phyloP scores from a whole-genome alignment of 2,329 filamentous ascomycete species.

The Talaromyces sp. region DNA sequence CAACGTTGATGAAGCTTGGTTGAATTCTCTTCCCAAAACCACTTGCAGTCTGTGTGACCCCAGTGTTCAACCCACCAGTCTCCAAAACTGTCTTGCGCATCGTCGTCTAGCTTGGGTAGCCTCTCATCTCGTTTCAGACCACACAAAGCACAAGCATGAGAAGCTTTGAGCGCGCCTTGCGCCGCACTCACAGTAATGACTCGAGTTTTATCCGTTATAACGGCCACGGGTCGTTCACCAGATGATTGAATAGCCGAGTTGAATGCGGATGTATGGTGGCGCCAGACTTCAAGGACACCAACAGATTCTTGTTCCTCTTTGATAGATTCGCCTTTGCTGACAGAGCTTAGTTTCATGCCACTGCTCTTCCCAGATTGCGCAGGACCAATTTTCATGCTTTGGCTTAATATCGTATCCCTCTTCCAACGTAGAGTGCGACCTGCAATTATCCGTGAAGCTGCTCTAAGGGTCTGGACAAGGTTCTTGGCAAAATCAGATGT shows the following conservation, averaged over 20 bases:
- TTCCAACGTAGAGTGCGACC: slow-evolving; percentile 88
- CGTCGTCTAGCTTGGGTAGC: slow-evolving; percentile 68
- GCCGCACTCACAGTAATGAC: slow-evolving; percentile 60
- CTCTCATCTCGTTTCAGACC: slow-evolving; percentile 86
- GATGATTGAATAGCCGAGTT: slow-evolving; percentile 56
- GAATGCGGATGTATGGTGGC: slow-evolving; percentile 69
- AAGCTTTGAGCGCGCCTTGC: slow-evolving; percentile 68
- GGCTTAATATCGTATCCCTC: slow-evolving; percentile 76
- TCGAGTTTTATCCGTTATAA: slow-evolving; percentile 66
- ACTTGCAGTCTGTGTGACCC: slow-evolving; percentile 74
- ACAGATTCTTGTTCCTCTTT: slow-evolving; percentile 82
- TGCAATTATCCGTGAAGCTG: slow-evolving; percentile 75
- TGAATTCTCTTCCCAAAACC: slow-evolving; percentile 82
- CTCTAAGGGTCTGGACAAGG: slow-evolving; percentile 40
- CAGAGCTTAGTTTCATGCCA: slow-evolving; percentile 87
- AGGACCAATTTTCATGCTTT: slow-evolving; percentile 80
- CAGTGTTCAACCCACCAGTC: slow-evolving; percentile 96
- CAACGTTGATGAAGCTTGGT: slow-evolving; percentile 65
- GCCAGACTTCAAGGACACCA: slow-evolving; percentile 74
- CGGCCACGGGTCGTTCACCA: slow-evolving; percentile 55
- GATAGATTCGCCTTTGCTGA: slow-evolving; percentile 77
- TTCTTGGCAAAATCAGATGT: slow-evolving; percentile 23
- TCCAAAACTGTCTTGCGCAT: slow-evolving; percentile 85
- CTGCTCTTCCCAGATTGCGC: slow-evolving; percentile 64
- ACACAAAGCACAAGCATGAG: slow-evolving; percentile 77